These are phyloP conservation scores for Fusarium tanahbumbuense DNA, from an alignment of 2,329 filamentous ascomycete species.

Conservation along the genomic window DNA sequence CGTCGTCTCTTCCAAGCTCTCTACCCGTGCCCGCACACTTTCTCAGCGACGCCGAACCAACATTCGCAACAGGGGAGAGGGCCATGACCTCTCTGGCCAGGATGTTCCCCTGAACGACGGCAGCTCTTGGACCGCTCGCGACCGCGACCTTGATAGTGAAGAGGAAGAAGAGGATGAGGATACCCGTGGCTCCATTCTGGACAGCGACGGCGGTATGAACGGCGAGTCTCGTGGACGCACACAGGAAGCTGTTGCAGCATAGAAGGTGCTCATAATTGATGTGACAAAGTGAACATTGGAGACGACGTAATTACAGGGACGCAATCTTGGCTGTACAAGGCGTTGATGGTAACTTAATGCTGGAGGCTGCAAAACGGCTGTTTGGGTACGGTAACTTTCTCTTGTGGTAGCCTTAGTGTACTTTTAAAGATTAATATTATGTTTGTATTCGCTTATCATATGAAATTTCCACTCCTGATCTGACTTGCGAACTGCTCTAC, in stretches of 20 bases:
- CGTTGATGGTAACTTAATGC: conserved; percentile 44
- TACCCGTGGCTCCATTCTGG: conserved; percentile 61
- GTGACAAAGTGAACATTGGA: conserved; percentile 14
- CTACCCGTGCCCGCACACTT: conserved; percentile 85
- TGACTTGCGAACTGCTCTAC: conserved; percentile 79
- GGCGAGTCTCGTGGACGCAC: conserved; percentile 68
- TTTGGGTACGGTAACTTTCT: conserved; percentile 41
- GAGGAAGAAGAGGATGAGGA: conserved; percentile 75
- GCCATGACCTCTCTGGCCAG: conserved; percentile 84
- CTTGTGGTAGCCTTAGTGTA: conserved; percentile 44
- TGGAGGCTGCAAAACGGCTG: conserved; percentile 41
- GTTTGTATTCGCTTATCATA: conserved; percentile 22
- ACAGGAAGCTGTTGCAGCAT: conserved; percentile 63
- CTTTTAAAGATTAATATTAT: conserved; percentile 46
- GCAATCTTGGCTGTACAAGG: conserved; percentile 43
- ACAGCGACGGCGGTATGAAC: conserved; percentile 64
- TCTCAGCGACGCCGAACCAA: conserved; percentile 85
- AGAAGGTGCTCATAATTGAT: conserved; percentile 37
- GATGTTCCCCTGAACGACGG: conserved; percentile 81
- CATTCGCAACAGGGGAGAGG: conserved; percentile 75
- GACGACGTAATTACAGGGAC: conserved; percentile 35
- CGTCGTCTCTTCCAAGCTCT: conserved; percentile 87
- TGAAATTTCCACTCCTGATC: conserved; percentile 45
- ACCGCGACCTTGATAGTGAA: conserved; percentile 71
- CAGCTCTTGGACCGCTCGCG: conserved; percentile 86